Evolutionary conservation across 2,329 filamentous ascomycete genomes (phyloP).

Genomic region (Xylariales sp.): DNA sequence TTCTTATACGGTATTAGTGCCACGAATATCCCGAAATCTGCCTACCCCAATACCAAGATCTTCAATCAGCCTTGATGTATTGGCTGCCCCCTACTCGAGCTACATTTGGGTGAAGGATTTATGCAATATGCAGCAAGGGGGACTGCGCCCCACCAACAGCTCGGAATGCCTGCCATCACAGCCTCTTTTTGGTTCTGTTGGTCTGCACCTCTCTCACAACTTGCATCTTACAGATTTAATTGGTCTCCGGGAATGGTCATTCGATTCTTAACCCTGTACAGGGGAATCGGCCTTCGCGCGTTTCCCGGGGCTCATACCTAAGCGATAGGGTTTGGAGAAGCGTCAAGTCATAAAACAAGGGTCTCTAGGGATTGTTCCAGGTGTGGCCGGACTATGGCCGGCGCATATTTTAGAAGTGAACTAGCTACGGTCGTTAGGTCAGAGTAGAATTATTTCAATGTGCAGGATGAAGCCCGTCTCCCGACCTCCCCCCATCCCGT

Average conservation of each 20-base stretch:
- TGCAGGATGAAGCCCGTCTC: too few species aligned
- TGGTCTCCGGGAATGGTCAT: background rate
- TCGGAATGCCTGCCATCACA: background rate
- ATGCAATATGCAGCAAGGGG: constrained; percentile 7
- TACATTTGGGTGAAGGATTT: background rate
- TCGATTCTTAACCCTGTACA: background rate
- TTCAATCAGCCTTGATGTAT: background rate
- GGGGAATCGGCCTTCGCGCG: background rate
- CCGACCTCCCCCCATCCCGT: background rate
- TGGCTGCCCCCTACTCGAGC: background rate
- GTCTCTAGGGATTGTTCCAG: background rate
- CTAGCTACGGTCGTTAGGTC: background rate
- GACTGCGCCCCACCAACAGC: constrained; percentile 2
- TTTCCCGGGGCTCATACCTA: background rate
- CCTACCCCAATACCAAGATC: background rate
- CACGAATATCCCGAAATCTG: background rate
- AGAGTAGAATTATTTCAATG: too few species aligned
- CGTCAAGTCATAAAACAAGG: background rate
- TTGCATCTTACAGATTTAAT: background rate
- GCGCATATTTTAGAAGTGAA: background rate
- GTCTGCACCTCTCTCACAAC: background rate
- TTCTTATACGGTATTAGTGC: background rate
- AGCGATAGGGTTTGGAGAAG: background rate
- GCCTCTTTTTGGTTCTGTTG: background rate
- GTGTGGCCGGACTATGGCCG: background rate